A percentile compares a stretch with the other conserved stretches of the same genome.
Evolutionary conservation across 2,329 filamentous ascomycete species (phyloP).

Genomic region (Monosporascus sp.): DNA sequence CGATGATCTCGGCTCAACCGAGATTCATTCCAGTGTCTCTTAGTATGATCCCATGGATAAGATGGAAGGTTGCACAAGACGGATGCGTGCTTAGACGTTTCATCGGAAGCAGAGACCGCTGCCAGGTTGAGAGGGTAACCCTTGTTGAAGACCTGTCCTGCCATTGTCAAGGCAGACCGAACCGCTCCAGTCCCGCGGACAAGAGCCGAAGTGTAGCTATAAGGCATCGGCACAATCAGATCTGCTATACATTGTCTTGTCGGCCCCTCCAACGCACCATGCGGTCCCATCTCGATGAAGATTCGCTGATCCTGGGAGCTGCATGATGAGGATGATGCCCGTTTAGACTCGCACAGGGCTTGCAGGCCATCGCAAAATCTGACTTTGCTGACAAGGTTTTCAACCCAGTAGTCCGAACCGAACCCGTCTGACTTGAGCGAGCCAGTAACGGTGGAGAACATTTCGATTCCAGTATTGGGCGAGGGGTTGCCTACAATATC

Average conservation of each 20-base stretch:
- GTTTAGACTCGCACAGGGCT: not conserved
- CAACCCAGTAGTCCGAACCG: slow-evolving; percentile 6
- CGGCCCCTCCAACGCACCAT: too few relatives aligned
- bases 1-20: slow-evolving; percentile 21
- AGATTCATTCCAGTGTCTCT: slow-evolving; percentile 28
- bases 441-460: not conserved
- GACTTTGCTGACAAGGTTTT: not conserved
- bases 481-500: not conserved
- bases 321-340: not conserved
- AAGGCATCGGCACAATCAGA: not conserved
- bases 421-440: not conserved
- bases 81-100: slow-evolving; percentile 6
- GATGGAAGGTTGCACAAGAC: slow-evolving; percentile 29
- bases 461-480: not conserved
- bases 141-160: slow-evolving; percentile 13
- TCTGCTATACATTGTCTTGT: not conserved
- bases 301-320: too few relatives aligned
- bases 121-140: slow-evolving; percentile 7
- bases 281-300: too few relatives aligned
- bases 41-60: slow-evolving; percentile 38
- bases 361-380: not conserved
- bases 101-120: slow-evolving; percentile 15
- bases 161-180: not conserved
- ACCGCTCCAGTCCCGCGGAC: not conserved
- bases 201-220: not conserved